phyloP scores from a whole-genome alignment of 257 asterid species.

The Thymus quinquecostatus region DNA sequence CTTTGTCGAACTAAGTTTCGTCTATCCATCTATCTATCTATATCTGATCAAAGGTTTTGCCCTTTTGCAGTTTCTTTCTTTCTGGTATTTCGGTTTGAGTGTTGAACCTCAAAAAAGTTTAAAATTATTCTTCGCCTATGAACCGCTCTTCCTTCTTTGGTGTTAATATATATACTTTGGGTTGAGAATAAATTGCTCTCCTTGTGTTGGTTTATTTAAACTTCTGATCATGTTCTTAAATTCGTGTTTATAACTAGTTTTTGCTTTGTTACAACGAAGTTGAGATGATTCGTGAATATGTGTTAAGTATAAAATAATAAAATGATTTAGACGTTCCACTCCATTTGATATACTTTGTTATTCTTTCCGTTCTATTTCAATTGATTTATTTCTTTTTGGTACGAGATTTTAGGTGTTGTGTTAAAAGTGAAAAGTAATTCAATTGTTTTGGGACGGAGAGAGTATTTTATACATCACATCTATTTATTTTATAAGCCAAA shows the following conservation, averaged over 20 bases:
- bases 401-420: no score
- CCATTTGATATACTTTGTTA: no score
- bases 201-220: constrained; percentile 12
- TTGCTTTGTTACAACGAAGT: no score
- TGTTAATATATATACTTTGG: constrained; percentile 36
- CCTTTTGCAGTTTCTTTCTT: constrained; percentile 9
- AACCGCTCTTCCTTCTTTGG: constrained; percentile 7
- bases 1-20: constrained; percentile 29
- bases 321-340: no score
- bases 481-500: no score
- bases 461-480: no score
- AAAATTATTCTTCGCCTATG: constrained; percentile 12
- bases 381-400: no score
- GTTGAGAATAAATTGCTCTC: constrained; percentile 34
- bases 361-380: no score
- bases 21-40: constrained; percentile 8
- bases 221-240: neutral
- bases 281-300: no score
- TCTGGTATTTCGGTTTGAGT: constrained; percentile 33
- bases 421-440: no score
- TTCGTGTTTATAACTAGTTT: neutral
- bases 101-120: constrained; percentile 10
- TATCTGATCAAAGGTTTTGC: constrained; percentile 26
- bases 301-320: no score
- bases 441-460: no score